phyloP scores from a whole-genome alignment of 345 rosid species.

The Anacardium occidentale region DNA sequence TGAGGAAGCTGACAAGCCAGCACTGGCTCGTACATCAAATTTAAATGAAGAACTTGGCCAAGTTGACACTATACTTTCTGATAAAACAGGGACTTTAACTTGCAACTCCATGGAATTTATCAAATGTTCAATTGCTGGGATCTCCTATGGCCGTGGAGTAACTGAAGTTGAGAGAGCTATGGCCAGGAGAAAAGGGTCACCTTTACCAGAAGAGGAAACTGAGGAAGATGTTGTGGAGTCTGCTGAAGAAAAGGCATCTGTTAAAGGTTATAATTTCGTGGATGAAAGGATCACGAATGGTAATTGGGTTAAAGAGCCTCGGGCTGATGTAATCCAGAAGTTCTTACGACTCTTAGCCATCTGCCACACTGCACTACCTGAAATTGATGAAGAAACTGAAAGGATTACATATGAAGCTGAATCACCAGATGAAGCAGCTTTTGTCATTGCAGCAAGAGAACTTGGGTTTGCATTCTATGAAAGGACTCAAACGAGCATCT shows the following conservation, averaged over 20 bases:
- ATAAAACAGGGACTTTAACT: conserved; percentile 95
- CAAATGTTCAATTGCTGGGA: conserved; percentile 83
- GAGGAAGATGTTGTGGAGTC: conserved; percentile 32
- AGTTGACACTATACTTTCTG: conserved; percentile 85
- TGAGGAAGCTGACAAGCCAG: conserved; percentile 86
- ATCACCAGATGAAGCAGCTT: conserved; percentile 98
- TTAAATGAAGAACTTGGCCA: conserved; percentile 98
- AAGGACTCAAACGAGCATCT: conserved; percentile 71
- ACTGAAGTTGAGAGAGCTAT: conserved; percentile 90
- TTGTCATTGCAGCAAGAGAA: conserved; percentile 87
- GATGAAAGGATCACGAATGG: conserved; percentile 82
- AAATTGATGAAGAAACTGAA: conserved; percentile 74
- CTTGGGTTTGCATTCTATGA: conserved; percentile 86
- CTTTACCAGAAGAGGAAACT: conserved; percentile 38
- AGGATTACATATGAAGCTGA: conserved; percentile 80
- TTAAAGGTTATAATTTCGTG: conserved; percentile 76
- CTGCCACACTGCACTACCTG: conserved; percentile 96
- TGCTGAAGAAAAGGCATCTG: conserved; percentile 37
- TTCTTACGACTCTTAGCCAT: conserved; percentile 71
- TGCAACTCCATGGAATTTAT: conserved; percentile 97
- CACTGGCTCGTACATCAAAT: conserved; percentile 92
- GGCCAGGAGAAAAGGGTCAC: conserved; percentile 62
- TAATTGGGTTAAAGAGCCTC: conserved; percentile 63
- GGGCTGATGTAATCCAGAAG: conserved; percentile 53
- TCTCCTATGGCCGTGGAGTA: conserved; percentile 75